phyloP scores from a whole-genome alignment of 345 rosid genomes.

The Excoecaria agallocha region DNA sequence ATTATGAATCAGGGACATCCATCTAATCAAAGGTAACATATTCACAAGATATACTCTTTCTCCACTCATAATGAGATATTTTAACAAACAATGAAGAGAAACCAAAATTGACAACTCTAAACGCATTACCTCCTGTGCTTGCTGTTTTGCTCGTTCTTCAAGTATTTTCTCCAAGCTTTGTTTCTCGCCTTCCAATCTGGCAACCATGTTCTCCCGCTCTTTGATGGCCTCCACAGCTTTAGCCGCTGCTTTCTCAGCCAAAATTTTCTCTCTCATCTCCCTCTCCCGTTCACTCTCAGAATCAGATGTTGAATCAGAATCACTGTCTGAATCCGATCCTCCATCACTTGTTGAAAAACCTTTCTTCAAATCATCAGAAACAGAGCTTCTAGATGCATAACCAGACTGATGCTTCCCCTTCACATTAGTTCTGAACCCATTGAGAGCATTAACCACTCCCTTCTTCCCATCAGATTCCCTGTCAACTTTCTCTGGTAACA shows the following conservation, averaged over 20 bases:
- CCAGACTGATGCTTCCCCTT: conserved; percentile 37
- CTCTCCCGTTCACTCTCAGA: conserved; percentile 77
- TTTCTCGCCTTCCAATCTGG: conserved; percentile 93
- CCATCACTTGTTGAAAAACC: conserved; percentile 31
- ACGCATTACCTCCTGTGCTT: conserved; percentile 73
- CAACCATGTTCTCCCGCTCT: conserved; percentile 82
- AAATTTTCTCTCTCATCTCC: conserved; percentile 67
- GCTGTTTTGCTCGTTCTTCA: conserved; percentile 90
- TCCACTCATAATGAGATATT: not conserved
- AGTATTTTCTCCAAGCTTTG: conserved; percentile 90
- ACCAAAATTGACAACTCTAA: not conserved
- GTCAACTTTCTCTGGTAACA: conserved; percentile 30
- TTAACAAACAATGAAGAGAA: not conserved
- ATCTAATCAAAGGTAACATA: not conserved
- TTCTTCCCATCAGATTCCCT: conserved; percentile 32
- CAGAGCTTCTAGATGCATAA: conserved; percentile 32
- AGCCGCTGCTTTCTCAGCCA: conserved; percentile 77
- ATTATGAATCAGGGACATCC: not conserved
- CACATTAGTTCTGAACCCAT: conserved; percentile 27
- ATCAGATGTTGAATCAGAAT: conserved; percentile 70
- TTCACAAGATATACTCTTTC: not conserved
- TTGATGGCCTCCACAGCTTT: conserved; percentile 69
- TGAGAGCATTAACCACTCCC: conserved; percentile 36
- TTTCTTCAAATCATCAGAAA: conserved; percentile 45
- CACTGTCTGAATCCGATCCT: conserved; percentile 57